A percentile compares a stretch with the other conserved stretches of the same genome.
Evolutionary conservation across 2,329 filamentous ascomycete species (phyloP).

Genomic region (Chrysoporthe deuterocubensis): DNA sequence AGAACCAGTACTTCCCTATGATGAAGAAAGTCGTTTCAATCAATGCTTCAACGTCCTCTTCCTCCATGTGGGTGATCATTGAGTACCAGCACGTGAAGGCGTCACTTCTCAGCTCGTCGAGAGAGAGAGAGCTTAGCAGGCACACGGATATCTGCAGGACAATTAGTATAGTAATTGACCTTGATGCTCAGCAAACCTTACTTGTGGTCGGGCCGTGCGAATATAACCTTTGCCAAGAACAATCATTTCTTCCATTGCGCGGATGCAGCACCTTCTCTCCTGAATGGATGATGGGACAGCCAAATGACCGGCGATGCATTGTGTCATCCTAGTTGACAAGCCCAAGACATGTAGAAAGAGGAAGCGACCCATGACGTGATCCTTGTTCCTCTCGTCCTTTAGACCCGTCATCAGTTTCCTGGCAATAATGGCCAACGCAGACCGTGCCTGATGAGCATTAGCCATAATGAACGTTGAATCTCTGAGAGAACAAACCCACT

Average conservation of each 20-base stretch:
- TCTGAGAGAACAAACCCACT: conserved; percentile 50
- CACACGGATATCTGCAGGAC: conserved; percentile 79
- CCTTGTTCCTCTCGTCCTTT: conserved; percentile 52
- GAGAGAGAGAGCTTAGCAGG: conserved; percentile 79
- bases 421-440: conserved; percentile 52
- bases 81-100: conserved; percentile 85
- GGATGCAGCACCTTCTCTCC: conserved; percentile 79
- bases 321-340: conserved; percentile 81
- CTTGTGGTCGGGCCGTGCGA: conserved; percentile 82
- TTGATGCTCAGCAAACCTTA: conserved; percentile 37
- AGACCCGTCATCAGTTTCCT: conserved; percentile 32
- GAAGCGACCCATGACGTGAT: conserved; percentile 68
- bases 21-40: conserved; percentile 90
- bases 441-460: conserved; percentile 47
- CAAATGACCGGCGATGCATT: conserved; percentile 72
- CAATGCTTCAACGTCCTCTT: conserved; percentile 77
- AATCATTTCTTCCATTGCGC: conserved; percentile 87
- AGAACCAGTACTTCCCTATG: conserved; percentile 78
- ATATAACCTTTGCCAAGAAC: conserved; percentile 73
- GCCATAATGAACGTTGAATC: conserved; percentile 8
- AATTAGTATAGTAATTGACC: conserved; percentile 32
- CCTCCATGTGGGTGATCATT: conserved; percentile 74
- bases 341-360: conserved; percentile 84
- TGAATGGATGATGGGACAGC: conserved; percentile 56
- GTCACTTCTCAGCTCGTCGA: conserved; percentile 73